These are phyloP conservation scores for Pneumocystis oryctolagi DNA, from an alignment of 1,139 yeast genomes.

Conservation along the genomic window DNA sequence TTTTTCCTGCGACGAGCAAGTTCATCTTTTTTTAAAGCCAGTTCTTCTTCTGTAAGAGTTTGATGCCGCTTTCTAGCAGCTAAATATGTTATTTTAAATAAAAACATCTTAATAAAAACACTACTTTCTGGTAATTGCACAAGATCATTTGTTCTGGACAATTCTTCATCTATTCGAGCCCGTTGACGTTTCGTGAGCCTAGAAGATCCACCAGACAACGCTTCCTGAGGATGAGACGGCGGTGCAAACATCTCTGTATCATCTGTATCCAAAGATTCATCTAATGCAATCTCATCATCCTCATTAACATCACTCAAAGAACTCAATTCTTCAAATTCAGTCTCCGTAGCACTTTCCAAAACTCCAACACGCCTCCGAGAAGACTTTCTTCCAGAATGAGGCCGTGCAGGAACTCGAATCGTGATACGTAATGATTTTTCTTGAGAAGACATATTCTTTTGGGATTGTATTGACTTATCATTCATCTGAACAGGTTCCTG, in stretches of 20 bases:
- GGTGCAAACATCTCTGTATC: not conserved
- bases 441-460: not conserved
- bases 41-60: constrained; percentile 66
- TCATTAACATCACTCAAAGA: not conserved
- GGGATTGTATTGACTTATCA: not conserved
- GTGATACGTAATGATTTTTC: not conserved
- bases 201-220: constrained; percentile 23
- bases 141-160: constrained; percentile 15
- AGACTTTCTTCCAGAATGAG: not conserved
- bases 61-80: constrained; percentile 25
- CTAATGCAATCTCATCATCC: not conserved
- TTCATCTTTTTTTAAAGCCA: constrained; percentile 68
- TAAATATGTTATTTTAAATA: not conserved
- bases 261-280: not conserved
- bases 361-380: constrained; percentile 4
- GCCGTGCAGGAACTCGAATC: not conserved
- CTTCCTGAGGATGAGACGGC: no score
- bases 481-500: not conserved
- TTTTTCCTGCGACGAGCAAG: constrained; percentile 80
- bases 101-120: constrained; percentile 13
- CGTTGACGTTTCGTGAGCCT: constrained; percentile 31
- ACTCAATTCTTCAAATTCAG: not conserved
- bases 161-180: constrained; percentile 20
- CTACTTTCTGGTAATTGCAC: constrained; percentile 16
- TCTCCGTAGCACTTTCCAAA: constrained; percentile 18